These are phyloP conservation scores for Eucommia ulmoides DNA, from an alignment of 257 asterid genomes.

Conservation along the genomic window DNA sequence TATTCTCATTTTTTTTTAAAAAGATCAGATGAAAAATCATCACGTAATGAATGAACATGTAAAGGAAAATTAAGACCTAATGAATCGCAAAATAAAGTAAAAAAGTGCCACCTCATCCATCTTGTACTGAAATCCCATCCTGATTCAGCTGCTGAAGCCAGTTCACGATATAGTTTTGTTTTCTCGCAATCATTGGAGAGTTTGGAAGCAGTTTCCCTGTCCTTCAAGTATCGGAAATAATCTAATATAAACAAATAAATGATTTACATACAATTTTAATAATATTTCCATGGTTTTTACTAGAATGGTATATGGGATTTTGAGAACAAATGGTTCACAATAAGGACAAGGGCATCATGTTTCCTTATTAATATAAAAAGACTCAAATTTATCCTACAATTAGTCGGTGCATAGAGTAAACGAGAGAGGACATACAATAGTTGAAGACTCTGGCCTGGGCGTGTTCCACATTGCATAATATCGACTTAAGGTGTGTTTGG, in stretches of 20 bases:
- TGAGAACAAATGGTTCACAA: too few relatives aligned
- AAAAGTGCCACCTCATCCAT: slow-evolving; percentile 62
- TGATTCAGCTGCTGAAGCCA: slow-evolving; percentile 87
- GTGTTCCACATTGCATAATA: slow-evolving; percentile 85
- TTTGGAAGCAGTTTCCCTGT: slow-evolving; percentile 56
- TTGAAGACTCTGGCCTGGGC: slow-evolving; percentile 88
- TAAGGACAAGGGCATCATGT: too few relatives aligned
- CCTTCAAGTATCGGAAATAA: too few relatives aligned
- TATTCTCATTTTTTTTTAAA: too few relatives aligned
- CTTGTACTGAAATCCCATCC: slow-evolving; percentile 97
- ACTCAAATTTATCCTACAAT: background rate
- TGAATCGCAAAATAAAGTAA: background rate
- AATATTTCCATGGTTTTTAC: too few relatives aligned
- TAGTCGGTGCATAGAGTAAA: background rate
- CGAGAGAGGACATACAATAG: slow-evolving; percentile 28
- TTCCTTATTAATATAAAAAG: too few relatives aligned
- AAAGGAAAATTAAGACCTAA: background rate
- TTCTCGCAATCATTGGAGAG: slow-evolving; percentile 36
- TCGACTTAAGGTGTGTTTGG: slow-evolving; percentile 43
- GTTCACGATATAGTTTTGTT: slow-evolving; percentile 50
- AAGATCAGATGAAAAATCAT: background rate
- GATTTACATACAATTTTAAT: too few relatives aligned
- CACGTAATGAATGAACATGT: background rate
- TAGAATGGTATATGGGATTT: too few relatives aligned
- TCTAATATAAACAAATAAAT: too few relatives aligned